A percentile compares a stretch with the other conserved stretches of the same genome.
Evolutionary conservation across 2,329 filamentous ascomycete genomes (phyloP).

Genomic region (Penicillium sp.): DNA sequence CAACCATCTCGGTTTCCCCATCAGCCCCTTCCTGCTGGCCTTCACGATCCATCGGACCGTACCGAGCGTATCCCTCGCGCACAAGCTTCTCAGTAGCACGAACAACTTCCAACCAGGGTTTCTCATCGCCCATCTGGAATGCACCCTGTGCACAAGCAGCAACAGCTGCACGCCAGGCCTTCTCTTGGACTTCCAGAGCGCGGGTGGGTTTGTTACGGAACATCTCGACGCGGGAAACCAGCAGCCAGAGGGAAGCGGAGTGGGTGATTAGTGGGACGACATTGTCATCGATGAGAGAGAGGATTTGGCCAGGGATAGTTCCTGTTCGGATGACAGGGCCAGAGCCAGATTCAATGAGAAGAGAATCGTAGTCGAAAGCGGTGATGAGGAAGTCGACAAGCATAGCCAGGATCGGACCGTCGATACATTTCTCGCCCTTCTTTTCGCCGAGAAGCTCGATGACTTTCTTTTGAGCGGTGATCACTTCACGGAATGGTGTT

Average conservation of each 20-base stretch:
- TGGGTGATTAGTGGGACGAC: constrained; percentile 84
- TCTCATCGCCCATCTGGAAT: constrained; percentile 59
- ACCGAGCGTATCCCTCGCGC: constrained; percentile 75
- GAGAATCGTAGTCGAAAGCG: constrained; percentile 43
- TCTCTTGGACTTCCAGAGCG: constrained; percentile 83
- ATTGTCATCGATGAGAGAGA: constrained; percentile 73
- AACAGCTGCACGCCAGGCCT: constrained; percentile 77
- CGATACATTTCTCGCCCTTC: constrained; percentile 76
- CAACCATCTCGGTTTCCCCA: constrained; percentile 64
- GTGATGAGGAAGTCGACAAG: constrained; percentile 73
- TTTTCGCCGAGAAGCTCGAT: constrained; percentile 70
- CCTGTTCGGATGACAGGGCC: constrained; percentile 55
- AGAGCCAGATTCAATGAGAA: constrained; percentile 41
- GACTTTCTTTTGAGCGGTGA: constrained; percentile 74
- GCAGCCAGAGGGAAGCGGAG: constrained; percentile 74
- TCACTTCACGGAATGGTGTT: constrained; percentile 70
- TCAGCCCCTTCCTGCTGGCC: constrained; percentile 53
- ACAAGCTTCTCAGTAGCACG: constrained; percentile 80
- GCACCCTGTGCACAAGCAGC: constrained; percentile 51
- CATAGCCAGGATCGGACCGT: constrained; percentile 71
- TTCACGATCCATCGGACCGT: constrained; percentile 64
- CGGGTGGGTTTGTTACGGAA: constrained; percentile 73
- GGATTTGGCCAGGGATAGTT: constrained; percentile 55
- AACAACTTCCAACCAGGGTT: constrained; percentile 73
- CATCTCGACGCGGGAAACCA: constrained; percentile 71